These are phyloP conservation scores for Globisporangium cylindrosporum DNA, from an alignment of 352 stramenopile genomes.

Conservation along the genomic window DNA sequence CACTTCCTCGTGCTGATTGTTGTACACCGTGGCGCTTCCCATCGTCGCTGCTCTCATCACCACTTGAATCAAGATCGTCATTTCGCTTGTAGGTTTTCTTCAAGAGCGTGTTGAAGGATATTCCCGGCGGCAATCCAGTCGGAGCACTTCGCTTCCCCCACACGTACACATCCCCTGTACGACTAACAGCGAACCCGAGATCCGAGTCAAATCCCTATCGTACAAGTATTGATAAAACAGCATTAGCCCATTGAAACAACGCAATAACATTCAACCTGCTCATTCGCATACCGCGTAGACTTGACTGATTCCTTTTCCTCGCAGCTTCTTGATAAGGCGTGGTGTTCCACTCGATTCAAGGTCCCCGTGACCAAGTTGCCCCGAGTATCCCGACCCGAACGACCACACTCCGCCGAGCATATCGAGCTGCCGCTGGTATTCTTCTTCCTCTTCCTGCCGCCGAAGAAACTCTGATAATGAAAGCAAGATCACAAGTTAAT, in stretches of 20 bases:
- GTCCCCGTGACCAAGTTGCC: constrained; percentile 73
- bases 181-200: constrained; percentile 66
- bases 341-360: constrained; percentile 53
- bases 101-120: constrained; percentile 30
- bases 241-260: background rate
- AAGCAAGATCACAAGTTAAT: background rate
- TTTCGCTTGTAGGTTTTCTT: constrained; percentile 33
- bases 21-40: background rate
- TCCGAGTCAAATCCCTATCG: constrained; percentile 79
- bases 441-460: constrained; percentile 56
- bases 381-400: constrained; percentile 69
- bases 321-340: constrained; percentile 65
- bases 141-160: constrained; percentile 71
- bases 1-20: background rate
- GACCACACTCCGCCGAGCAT: constrained; percentile 83
- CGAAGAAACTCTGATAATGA: constrained; percentile 43
- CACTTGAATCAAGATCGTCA: constrained; percentile 43
- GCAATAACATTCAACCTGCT: background rate
- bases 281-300: constrained; percentile 57
- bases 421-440: constrained; percentile 70
- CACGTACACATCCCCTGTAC: constrained; percentile 71
- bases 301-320: constrained; percentile 60
- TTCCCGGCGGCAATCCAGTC: constrained; percentile 40
- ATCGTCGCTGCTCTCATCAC: constrained; percentile 35
- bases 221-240: background rate